Conservation (phyloP, 352 stramenopile species). For the Pythium rishiriense region DNA sequence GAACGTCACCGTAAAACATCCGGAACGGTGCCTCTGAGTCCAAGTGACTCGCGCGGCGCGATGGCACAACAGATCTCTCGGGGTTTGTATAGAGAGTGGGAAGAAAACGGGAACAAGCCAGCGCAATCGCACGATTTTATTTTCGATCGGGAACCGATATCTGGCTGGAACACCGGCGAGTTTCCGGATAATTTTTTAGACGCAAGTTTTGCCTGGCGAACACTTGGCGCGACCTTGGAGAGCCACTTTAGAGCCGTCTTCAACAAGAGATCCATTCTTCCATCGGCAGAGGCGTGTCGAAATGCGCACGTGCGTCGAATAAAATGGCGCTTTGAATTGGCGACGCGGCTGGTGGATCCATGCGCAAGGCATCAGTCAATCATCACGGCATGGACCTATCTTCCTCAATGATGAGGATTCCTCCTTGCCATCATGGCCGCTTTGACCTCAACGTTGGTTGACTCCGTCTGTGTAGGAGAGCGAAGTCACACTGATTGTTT, state of each 20-base stretch:
- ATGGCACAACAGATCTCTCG: constrained; percentile 8
- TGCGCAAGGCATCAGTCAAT: neutral
- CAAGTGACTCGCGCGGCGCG: neutral
- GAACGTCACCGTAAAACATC: constrained; percentile 31
- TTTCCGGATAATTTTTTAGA: constrained; percentile 20
- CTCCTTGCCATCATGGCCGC: too few relatives aligned
- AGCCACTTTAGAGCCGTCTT: neutral
- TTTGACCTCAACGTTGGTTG: too few relatives aligned
- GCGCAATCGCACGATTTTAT: constrained; percentile 19
- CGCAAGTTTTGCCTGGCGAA: too few relatives aligned
- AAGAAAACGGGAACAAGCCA: constrained; percentile 23
- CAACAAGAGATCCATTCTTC: constrained; percentile 8
- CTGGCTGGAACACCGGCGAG: constrained; percentile 1
- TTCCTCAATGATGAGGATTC: too few relatives aligned
- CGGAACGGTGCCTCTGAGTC: constrained; percentile 9
- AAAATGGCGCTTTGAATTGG: neutral
- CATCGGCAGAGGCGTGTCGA: constrained; percentile 5
- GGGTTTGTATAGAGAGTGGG: constrained; percentile 3
- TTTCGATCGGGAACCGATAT: constrained; percentile 3
- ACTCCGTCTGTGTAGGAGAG: too few relatives aligned
- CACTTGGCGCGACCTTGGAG: neutral
- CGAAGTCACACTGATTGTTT: too few relatives aligned
- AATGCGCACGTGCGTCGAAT: neutral
- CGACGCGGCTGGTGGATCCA: neutral
- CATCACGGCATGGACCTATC: too few relatives aligned